These are phyloP conservation scores for Fraxinus angustifolia DNA, from an alignment of 305 asterid genomes.

Conservation along the genomic window DNA sequence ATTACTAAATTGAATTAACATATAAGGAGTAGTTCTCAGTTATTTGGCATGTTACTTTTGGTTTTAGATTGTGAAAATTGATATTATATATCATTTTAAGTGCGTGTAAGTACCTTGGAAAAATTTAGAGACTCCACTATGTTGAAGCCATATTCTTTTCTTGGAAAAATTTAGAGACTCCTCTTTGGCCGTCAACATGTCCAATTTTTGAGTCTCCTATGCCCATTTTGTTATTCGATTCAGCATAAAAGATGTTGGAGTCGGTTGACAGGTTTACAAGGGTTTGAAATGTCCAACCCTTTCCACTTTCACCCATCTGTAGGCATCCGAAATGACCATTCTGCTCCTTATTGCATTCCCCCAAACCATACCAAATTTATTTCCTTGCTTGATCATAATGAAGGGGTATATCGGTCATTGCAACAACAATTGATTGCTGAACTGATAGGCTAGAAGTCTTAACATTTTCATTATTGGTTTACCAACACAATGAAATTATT, in stretches of 20 bases:
- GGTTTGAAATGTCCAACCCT: not conserved
- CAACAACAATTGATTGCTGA: not conserved
- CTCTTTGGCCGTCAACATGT: not conserved
- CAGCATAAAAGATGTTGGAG: not conserved
- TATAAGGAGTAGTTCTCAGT: not conserved
- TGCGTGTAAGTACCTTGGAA: not conserved
- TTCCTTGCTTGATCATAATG: not conserved
- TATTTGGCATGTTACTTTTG: not conserved
- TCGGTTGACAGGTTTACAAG: not conserved
- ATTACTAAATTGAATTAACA: not conserved
- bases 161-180: not conserved
- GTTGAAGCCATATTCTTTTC: not conserved
- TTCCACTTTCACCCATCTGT: not conserved
- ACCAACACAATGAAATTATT: not conserved
- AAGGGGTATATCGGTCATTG: not conserved
- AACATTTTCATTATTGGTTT: not conserved
- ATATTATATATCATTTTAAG: not conserved
- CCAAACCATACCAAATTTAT: not conserved
- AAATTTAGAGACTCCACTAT: not conserved
- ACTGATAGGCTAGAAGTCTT: not conserved
- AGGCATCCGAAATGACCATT: not conserved
- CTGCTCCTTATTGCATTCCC: not conserved
- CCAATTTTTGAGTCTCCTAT: not conserved
- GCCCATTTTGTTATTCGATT: not conserved
- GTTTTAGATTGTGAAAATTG: not conserved